These are phyloP conservation scores for sweet orange (Citrus sinensis) DNA, from an alignment of 345 rosid species.

Conservation along the genomic window DNA sequence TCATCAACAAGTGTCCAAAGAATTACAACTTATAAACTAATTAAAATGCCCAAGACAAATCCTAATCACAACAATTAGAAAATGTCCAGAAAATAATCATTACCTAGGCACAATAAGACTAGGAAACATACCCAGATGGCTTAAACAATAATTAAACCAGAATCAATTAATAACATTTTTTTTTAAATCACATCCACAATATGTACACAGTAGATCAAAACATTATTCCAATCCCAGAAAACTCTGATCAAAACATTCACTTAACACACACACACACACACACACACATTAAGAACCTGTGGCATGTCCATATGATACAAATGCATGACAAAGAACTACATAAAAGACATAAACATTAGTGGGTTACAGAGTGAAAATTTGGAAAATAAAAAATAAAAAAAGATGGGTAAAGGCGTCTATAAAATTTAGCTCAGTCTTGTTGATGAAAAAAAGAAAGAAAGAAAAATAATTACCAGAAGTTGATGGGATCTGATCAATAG, in stretches of 20 bases:
- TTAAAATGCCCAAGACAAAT: background rate
- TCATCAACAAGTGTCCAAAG: background rate
- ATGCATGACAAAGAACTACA: background rate
- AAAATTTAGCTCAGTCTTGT: background rate
- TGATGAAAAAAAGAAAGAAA: background rate
- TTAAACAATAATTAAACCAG: constrained; percentile 6
- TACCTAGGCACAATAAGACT: background rate
- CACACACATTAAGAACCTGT: background rate
- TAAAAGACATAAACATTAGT: background rate
- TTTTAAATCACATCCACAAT: constrained; percentile 4
- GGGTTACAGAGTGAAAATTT: background rate
- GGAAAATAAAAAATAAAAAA: background rate
- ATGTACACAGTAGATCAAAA: constrained; percentile 27
- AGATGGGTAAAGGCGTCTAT: background rate
- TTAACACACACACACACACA: background rate
- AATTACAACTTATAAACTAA: background rate
- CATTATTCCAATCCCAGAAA: constrained; percentile 4
- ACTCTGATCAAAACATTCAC: background rate
- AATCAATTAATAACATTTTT: background rate
- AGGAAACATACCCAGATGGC: constrained; percentile 7
- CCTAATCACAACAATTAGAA: background rate
- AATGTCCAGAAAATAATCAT: background rate
- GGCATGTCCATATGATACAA: background rate
- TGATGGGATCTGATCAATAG: constrained; percentile 54
- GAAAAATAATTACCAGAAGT: constrained; percentile 36